Evolutionary conservation across 805 yeast genomes (phyloP).

Genomic region (Candida maris): DNA sequence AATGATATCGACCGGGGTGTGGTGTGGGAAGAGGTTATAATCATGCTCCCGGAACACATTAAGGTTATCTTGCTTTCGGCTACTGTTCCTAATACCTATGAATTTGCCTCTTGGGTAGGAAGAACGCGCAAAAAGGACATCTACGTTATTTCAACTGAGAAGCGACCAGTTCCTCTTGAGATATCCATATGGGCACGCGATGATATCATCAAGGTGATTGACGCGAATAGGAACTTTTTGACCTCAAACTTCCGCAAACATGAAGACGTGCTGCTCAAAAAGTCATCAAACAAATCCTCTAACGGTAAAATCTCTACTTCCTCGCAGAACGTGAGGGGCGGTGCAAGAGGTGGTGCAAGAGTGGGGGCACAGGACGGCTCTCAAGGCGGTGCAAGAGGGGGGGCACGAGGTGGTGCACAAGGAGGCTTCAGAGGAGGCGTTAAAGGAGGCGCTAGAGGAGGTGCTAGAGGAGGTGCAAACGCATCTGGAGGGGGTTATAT

Average conservation of each 20-base stretch:
- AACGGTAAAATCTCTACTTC: constrained; percentile 4
- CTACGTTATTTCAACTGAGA: constrained; percentile 92
- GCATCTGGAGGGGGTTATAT: constrained; percentile 27
- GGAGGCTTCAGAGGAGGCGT: constrained; percentile 28
- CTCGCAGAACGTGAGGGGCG: constrained; percentile 19
- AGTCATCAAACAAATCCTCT: constrained; percentile 30
- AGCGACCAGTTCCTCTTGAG: constrained; percentile 94
- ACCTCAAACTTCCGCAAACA: constrained; percentile 63
- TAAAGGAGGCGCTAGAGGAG: constrained; percentile 26
- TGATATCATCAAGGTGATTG: constrained; percentile 68
- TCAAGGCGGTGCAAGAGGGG: constrained; percentile 35
- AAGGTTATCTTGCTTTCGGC: constrained; percentile 90
- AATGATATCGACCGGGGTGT: constrained; percentile 97
- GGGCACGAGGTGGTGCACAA: constrained; percentile 34
- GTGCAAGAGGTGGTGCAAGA: constrained; percentile 29
- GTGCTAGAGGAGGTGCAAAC: constrained; percentile 21
- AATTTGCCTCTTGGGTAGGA: constrained; percentile 98
- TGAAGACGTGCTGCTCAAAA: constrained; percentile 46
- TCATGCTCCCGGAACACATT: constrained; percentile 95
- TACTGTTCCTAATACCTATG: constrained; percentile 97
- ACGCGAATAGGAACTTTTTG: constrained; percentile 65
- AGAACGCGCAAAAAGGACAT: constrained; percentile 94
- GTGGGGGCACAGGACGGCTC: constrained; percentile 36
- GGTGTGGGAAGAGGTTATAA: constrained; percentile 98
- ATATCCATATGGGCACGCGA: constrained; percentile 82